phyloP scores from a whole-genome alignment of 805 yeast species.

The Kluyveromyces lactis region DNA sequence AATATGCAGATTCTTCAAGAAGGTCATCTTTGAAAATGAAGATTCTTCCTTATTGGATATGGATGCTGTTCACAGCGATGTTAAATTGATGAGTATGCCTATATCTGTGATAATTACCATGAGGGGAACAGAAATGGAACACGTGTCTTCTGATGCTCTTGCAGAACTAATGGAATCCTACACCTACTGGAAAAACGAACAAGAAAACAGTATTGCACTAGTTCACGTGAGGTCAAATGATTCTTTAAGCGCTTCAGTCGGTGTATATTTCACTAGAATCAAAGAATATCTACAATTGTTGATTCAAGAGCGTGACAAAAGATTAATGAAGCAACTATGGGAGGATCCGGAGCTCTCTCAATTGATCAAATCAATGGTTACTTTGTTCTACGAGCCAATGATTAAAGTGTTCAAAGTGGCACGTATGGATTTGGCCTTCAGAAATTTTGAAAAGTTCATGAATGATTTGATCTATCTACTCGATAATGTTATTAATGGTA shows the following conservation, averaged over 20 bases:
- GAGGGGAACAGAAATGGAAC: conserved; percentile 15
- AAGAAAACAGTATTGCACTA: conserved; percentile 11
- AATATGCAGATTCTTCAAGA: conserved; percentile 25
- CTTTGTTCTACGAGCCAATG: conserved; percentile 67
- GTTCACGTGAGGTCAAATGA: conserved; percentile 9
- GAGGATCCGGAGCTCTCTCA: conserved; percentile 75
- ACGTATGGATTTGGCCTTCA: conserved; percentile 54
- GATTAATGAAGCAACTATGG: conserved; percentile 69
- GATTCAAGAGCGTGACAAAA: conserved; percentile 68
- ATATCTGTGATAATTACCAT: conserved; percentile 18
- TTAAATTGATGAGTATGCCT: conserved; percentile 24
- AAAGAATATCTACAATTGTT: conserved; percentile 56
- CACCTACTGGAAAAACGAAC: conserved; percentile 19
- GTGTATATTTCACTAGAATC: conserved; percentile 42
- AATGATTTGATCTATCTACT: conserved; percentile 54
- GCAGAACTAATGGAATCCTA: conserved; percentile 26
- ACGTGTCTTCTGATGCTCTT: conserved; percentile 16
- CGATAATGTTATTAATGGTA: conserved; percentile 40
- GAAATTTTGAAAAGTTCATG: conserved; percentile 57
- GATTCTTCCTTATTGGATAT: conserved; percentile 21
- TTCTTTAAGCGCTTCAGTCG: conserved; percentile 19
- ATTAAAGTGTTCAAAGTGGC: conserved; percentile 61
- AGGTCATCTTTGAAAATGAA: conserved; percentile 29
- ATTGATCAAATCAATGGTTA: conserved; percentile 62
- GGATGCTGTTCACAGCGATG: conserved; percentile 25